These are phyloP conservation scores for Aspergillus diversus DNA, from an alignment of 495 filamentous ascomycete species.

Conservation along the genomic window DNA sequence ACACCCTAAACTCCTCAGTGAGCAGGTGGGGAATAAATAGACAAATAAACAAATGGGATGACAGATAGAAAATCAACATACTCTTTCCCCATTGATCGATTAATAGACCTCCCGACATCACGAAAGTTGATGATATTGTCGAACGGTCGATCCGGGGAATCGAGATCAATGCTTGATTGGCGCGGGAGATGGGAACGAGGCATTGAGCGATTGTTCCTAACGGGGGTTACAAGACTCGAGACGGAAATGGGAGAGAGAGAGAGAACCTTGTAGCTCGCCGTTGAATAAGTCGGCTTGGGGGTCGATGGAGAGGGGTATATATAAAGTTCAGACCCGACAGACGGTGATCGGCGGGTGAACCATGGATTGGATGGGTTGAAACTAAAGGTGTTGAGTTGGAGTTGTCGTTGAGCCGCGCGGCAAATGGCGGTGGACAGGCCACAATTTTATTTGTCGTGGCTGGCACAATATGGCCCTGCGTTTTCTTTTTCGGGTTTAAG, in stretches of 20 bases:
- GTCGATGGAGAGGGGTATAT: neutral
- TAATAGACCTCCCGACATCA: conserved; percentile 78
- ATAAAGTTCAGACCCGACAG: conserved; percentile 16
- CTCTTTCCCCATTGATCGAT: conserved; percentile 58
- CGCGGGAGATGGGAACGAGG: conserved; percentile 24
- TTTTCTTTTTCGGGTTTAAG: neutral
- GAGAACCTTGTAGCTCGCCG: neutral
- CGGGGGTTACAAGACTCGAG: neutral
- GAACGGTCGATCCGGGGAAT: conserved; percentile 54
- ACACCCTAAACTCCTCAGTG: conserved; percentile 43
- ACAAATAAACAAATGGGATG: neutral
- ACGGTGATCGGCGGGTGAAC: conserved; percentile 1
- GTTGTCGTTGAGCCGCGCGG: conserved; percentile 15
- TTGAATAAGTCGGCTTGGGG: neutral
- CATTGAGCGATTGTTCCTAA: neutral
- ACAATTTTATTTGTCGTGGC: neutral
- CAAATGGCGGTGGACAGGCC: conserved; percentile 35
- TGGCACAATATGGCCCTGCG: neutral
- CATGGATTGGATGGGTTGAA: neutral
- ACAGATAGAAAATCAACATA: conserved; percentile 34
- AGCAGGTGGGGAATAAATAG: conserved; percentile 12
- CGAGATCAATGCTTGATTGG: conserved; percentile 44
- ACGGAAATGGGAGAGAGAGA: neutral
- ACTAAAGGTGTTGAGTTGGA: neutral
- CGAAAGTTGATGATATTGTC: conserved; percentile 80